A percentile compares a stretch with the other conserved stretches of the same genome.
These are phyloP conservation scores for Leucosporidium yakuticum DNA, from an alignment of 768 basidiomycete genomes.

Conservation along the genomic window DNA sequence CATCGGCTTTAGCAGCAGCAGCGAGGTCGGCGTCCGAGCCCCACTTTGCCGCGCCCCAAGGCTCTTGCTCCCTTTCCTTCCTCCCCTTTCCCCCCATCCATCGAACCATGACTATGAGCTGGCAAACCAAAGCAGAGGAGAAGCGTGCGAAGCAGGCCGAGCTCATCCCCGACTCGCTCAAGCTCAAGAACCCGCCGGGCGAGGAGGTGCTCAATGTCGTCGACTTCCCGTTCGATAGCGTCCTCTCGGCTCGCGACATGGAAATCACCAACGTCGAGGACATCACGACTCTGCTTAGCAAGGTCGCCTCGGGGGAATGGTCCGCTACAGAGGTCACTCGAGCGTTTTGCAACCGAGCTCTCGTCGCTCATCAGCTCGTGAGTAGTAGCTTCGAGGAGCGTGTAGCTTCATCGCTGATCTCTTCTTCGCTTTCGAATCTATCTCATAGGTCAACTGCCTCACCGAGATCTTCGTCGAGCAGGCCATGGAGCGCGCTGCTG, in stretches of 20 bases:
- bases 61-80: not conserved
- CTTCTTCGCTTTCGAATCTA: not conserved
- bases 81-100: not conserved
- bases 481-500: slow-evolving; percentile 61
- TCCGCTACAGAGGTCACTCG: slow-evolving; percentile 50
- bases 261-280: slow-evolving; percentile 56
- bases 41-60: no score
- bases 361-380: not conserved
- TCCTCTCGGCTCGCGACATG: slow-evolving; percentile 56
- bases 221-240: slow-evolving; percentile 52
- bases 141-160: not conserved
- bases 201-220: slow-evolving; percentile 47
- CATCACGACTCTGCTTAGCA: slow-evolving; percentile 49
- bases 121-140: not conserved
- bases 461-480: slow-evolving; percentile 73
- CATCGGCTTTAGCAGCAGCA: not conserved
- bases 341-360: not conserved
- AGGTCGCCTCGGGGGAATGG: slow-evolving; percentile 55
- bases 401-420: no score
- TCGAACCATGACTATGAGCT: not conserved
- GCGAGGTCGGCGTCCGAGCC: not conserved
- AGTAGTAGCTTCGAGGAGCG: not conserved
- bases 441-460: slow-evolving; percentile 63
- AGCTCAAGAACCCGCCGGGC: not conserved
- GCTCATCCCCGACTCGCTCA: not conserved